Base-by-base conservation (phyloP, 306 rosid genomes). In the Quercus variabilis region DNA sequence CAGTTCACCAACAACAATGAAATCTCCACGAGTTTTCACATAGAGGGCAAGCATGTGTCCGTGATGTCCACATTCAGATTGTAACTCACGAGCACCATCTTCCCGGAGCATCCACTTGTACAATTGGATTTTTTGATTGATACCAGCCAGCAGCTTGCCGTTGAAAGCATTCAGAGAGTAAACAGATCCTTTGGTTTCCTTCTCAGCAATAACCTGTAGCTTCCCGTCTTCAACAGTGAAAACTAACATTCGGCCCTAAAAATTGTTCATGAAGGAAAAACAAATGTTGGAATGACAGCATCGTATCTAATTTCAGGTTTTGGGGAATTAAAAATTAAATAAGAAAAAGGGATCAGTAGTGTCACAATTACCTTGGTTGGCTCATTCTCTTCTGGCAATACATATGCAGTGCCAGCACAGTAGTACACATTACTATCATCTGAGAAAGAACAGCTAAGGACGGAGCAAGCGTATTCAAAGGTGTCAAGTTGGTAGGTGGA, bases 61-160 rank as follows among this genome's bases (percentile, higher is more conserved):
- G 46, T 96, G 99, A 82, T 96, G 99, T 78, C 99, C 99, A 80
- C 99, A 96, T 85, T 96, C 99, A 59, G 99, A 96, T 81, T 96
- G 99, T 71, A 96, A 87, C 81, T 96, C 99, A 25, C 77, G 97
- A 73, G 96, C 89, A 74, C 96, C 97, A 52, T 93, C 99, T 78
- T 96, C 99, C 73, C 99, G 94, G 38, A 91, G 98, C 79, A 91
- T 92, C 99, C 99, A 96, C 82, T 96, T 93, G 88, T 96, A 96
- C 76, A 96, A 80, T 84, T 96, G 99, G 84, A 96, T 96, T 81
- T 96, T 96, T 87, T 96, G 99, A 88, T 96, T 96, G 80, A 96
- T 96, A 68, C 93, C 98, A 76, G 99, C 99, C 60, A 96, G 97
- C 76, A 96, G 74, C 84, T 96, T 96, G 59, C 99, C 99, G 59